A percentile compares a stretch with the other conserved stretches of the same genome.
These are phyloP conservation scores for Pycnococcus provasolii DNA, from an alignment of 139 green algal species.

Conservation along the genomic window DNA sequence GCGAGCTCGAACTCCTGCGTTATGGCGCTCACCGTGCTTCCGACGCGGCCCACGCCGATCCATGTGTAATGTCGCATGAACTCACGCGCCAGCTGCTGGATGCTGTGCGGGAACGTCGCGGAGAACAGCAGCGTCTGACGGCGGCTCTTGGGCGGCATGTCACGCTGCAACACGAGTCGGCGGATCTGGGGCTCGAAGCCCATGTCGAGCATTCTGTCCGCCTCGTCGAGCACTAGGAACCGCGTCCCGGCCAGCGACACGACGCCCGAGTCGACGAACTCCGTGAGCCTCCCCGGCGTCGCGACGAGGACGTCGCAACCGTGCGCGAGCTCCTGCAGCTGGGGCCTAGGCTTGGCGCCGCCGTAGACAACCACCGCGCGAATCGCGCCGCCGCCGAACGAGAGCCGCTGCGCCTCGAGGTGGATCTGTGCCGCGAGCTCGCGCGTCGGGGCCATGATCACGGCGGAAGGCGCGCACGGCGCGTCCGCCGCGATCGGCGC, in stretches of 20 bases:
- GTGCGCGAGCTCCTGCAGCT: constrained; percentile 13
- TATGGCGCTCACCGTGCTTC: constrained; percentile 14
- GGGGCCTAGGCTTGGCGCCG: constrained; percentile 1
- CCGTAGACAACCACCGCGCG: constrained; percentile 21
- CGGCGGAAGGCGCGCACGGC: background rate
- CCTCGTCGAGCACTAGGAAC: constrained; percentile 78
- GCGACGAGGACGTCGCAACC: constrained; percentile 16
- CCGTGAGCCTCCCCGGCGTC: constrained; percentile 18
- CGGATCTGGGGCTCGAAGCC: constrained; percentile 78
- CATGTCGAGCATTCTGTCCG: constrained; percentile 92
- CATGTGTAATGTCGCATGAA: constrained; percentile 18
- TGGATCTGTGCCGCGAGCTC: constrained; percentile 22
- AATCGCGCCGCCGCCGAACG: background rate
- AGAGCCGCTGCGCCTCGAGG: constrained; percentile 11
- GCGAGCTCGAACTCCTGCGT: constrained; percentile 11
- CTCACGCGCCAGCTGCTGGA: constrained; percentile 17
- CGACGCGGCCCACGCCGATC: constrained; percentile 23
- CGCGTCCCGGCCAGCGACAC: constrained; percentile 2
- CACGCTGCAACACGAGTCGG: constrained; percentile 44
- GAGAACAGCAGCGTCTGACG: constrained; percentile 23
- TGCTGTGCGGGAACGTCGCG: constrained; percentile 17
- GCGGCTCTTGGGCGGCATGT: background rate
- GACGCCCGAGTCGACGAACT: constrained; percentile 17
- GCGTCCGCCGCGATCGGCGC: background rate
- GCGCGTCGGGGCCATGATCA: constrained; percentile 15